phyloP scores from a whole-genome alignment of 179 eudicot genomes.

The Spergularia azorica region DNA sequence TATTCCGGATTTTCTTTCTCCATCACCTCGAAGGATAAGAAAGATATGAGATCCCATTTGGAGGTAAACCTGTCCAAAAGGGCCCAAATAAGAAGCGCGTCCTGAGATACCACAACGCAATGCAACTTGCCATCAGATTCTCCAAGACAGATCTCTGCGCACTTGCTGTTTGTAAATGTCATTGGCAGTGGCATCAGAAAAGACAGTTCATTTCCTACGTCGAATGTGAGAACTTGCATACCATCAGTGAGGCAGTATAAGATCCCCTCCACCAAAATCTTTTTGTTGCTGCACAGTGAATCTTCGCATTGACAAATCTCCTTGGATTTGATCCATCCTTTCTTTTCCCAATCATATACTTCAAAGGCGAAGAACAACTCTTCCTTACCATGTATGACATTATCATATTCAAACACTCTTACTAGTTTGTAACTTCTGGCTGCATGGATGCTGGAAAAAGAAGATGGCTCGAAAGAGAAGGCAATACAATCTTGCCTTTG shows the following conservation, averaged over 20 bases:
- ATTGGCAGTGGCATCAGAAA: conserved; percentile 25
- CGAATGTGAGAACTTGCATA: conserved; percentile 26
- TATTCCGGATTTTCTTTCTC: conserved; percentile 26
- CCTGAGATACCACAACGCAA: conserved; percentile 17
- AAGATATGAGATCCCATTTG: conserved; percentile 29
- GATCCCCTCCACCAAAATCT: conserved; percentile 20
- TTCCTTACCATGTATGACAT: conserved; percentile 26
- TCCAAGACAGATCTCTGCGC: conserved; percentile 31
- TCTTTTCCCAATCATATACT: conserved; percentile 23
- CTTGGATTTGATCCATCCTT: conserved; percentile 29
- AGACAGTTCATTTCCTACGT: conserved; percentile 25
- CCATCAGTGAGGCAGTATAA: conserved; percentile 34
- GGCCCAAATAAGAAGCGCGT: conserved; percentile 26
- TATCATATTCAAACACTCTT: conserved; percentile 24
- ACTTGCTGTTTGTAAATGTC: neutral
- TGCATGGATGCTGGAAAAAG: conserved; percentile 6
- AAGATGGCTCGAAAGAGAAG: conserved; percentile 27
- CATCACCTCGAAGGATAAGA: conserved; percentile 20
- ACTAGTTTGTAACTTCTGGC: conserved; percentile 25
- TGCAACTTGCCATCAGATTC: conserved; percentile 24
- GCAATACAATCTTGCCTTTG: conserved; percentile 18
- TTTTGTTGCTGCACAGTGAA: conserved; percentile 21
- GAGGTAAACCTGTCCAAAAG: conserved; percentile 27
- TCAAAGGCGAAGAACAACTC: conserved; percentile 27
- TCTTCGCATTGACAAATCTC: conserved; percentile 33